Base-by-base conservation (phyloP, 805 yeast genomes). In the Tetrapisispora arboricola region DNA sequence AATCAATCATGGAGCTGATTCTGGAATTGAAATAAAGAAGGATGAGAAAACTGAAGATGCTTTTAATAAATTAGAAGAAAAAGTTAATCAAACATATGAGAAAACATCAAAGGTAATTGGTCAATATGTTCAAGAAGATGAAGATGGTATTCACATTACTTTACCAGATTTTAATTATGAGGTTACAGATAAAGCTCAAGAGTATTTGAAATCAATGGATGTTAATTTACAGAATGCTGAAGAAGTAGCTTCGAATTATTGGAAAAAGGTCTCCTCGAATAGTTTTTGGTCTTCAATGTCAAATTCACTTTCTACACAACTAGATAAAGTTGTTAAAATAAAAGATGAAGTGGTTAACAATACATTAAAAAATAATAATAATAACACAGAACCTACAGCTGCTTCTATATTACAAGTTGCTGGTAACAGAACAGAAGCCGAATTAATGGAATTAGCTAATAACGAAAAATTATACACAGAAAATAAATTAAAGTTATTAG, bases 181-280 rank as follows among this genome's bases (percentile, higher is more conserved):
- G 21, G 50, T 49, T 3, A 40, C 57, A 1, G 60, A 57, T 28
- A 58, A 57, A 46, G 78, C 87, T 7, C 85, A 82, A 49, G 70
- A 69, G 35, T 75, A 73, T 39, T 65, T 87, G 38, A 88, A 84
- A 46, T 72, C 75, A 7, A 68, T 88, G 45, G 96, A 87, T 58
- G 64, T 73, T 47, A 80, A 78, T 49, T 66, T 88, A 35, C 95
- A 84, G 49, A 67, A 68, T 40, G 78, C 85, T 7, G 96, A 88
- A 57, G 73, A 71, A 39, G 61, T 70, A 25, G 88, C 94, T 0
- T 73, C 80, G n/a, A 47, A 49, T 10, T 60, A 57, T 38, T 60
- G 64, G 64, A 46, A 45, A 12, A 54, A 50, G 28, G 54, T 57
- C 9, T 47, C 58, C 2, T 46, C 41, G 7, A 43, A 51, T 26